Base-by-base conservation (phyloP, 78 protist species). In the Diacronema lutheri region DNA sequence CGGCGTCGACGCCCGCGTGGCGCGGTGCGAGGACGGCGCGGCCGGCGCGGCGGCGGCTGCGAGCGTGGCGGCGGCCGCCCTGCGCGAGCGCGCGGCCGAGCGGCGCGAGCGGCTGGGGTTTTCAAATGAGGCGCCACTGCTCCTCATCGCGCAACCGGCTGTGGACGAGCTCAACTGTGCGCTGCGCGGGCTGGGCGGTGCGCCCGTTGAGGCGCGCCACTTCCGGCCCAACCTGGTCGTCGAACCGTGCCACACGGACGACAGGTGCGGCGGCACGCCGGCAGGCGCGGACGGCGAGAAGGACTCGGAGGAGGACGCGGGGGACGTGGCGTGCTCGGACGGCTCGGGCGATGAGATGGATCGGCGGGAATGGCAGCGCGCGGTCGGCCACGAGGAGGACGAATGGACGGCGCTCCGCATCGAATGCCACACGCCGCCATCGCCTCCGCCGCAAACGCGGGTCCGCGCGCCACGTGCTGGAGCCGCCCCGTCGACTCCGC, bases 171-270 rank as follows among this genome's bases (percentile, higher is more conserved):
- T 86, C 61, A 84, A 56, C 71, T 16, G 20, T 33, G n/a, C 56
- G 31, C 21, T 85, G 25, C 40, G 38, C 9, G 64, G 13, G 4
- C 46, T 0, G 25, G 81, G 61, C 21, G 35, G n/a, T 12, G 10
- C 20, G 40, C 25, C 77, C 31, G 62, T 81, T 13, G 21, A 26
- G 25, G 33, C 46, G n/a, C 26, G 19, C 25, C 41, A 23, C 40
- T 86, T 85, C 76, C 69, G 89, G 13, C 87, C 89, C 7, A 86
- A 86, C 55, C 4, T 86, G 12, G 87, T 86, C 38, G 12, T 81
- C 20, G 88, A 4, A 35, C 12, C 71, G 6, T 56, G 31, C n/a
- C 6, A 13, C 38, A 20, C 64, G 1, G 16, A 0, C 31, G 19
- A 7, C 25, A 6, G 41, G 13, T 1, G 29, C 41, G 11, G 16